Base-by-base conservation (phyloP, 208 protist genomes). In the Trypanosomatidae sp. region DNA sequence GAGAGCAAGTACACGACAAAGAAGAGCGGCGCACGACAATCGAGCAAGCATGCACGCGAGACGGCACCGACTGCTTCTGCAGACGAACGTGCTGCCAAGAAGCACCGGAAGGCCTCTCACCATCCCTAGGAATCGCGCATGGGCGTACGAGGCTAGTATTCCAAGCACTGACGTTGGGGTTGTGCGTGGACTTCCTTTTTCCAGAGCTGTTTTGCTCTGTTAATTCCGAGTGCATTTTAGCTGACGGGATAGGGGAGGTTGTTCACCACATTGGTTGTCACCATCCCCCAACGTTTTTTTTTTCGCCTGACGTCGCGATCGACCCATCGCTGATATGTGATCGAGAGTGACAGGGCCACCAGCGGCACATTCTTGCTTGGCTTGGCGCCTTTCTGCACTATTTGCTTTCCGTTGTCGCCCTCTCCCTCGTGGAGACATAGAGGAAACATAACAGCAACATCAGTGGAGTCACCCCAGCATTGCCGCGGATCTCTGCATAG, bases 1-100 rank as follows among this genome's bases (percentile, higher is more conserved):
- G 89, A 92, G 82, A 67, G 44, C 39, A 88, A 88, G 69, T 97
- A 97, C 77, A 76, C 82, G 36, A 78, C 50, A 55, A 76, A 72
- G 9, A 73, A 56, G 67, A 72, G 25, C 4, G 9, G 33, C 19
- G 33, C 44, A 15, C 66, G 49, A 0, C 46, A 30, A 15, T 36
- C 25, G 41, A 62, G 68, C 13, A 86, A 71, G 39, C 73, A 62
- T n/a, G 15, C 55, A 6, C 74, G 69, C 43, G 69, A 76, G 44
- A 52, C 64, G 22, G 71, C 68, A 39, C 55, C 53, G 49, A 66
- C 59, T 58, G 47, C 22, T 65, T 12, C 33, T 13, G 13, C 6
- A 2, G 44, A 36, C 10, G 44, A 49, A 53, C 2, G 15, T 39
- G n/a, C 46, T 33, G 6, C 44, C 46, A 68, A 49, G n/a, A 53